Evolutionary conservation across 805 yeast genomes (phyloP).

Genomic region (Myxozyma neotropica): DNA sequence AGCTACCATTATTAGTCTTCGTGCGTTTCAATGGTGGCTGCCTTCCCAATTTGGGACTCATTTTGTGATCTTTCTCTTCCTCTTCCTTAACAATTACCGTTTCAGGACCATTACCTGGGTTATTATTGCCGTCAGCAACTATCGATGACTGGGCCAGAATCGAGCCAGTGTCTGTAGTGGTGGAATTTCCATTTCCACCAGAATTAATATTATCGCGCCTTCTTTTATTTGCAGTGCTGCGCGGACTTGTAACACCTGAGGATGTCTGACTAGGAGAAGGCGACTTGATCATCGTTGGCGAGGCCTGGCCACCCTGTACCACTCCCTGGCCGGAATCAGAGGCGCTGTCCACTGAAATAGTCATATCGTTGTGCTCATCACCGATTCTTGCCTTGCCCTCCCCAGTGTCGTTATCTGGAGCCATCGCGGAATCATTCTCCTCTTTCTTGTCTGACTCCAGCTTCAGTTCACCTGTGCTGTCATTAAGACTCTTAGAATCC

Average conservation of each 20-base stretch:
- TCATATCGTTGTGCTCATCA: not conserved
- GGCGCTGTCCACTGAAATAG: not conserved
- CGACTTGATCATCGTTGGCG: slow-evolving; percentile 12
- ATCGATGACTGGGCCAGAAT: slow-evolving; percentile 1
- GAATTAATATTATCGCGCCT: slow-evolving; percentile 12
- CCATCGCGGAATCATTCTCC: not conserved
- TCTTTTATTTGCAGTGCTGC: slow-evolving; percentile 15
- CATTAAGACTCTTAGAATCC: not conserved
- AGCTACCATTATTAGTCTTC: not conserved
- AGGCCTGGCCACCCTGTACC: not conserved
- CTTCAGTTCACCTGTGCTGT: not conserved
- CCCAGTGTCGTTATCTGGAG: not conserved
- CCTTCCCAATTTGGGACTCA: slow-evolving; percentile 9
- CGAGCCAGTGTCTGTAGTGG: not conserved
- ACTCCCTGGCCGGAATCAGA: not conserved
- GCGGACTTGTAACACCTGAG: slow-evolving; percentile 15
- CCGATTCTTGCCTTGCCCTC: not conserved
- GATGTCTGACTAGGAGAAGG: slow-evolving; percentile 18
- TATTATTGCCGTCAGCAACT: not conserved
- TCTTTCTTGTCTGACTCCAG: not conserved
- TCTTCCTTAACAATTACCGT: slow-evolving; percentile 8
- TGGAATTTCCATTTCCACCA: not conserved
- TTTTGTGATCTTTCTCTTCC: slow-evolving; percentile 1
- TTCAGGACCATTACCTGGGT: not conserved
- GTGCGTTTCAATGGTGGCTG: slow-evolving; percentile 9